Percentiles rank a stretch among this genome's conserved stretches.
These are phyloP conservation scores for Fraxinus sp. DNA, from an alignment of 305 asterid genomes.

Conservation along the genomic window DNA sequence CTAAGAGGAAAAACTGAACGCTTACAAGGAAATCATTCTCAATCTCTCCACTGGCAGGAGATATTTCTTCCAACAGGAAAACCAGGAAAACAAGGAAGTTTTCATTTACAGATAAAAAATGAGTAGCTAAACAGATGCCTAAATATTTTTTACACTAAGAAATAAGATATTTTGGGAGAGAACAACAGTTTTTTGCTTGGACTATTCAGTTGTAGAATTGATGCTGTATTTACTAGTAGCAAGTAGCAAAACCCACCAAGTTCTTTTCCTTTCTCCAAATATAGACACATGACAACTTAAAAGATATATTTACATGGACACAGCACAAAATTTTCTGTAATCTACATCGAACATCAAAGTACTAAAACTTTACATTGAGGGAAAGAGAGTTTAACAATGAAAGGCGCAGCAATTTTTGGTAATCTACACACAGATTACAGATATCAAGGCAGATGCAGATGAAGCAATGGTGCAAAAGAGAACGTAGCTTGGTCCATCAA, in stretches of 20 bases:
- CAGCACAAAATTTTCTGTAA: neutral
- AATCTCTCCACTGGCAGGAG: neutral
- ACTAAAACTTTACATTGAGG: neutral
- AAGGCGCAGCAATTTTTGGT: neutral
- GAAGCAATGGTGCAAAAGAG: neutral
- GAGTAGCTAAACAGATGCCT: neutral
- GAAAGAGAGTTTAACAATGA: neutral
- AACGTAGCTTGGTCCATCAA: neutral
- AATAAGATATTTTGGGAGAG: neutral
- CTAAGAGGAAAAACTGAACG: neutral
- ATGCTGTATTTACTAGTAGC: neutral
- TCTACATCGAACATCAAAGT: neutral
- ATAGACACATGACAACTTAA: neutral
- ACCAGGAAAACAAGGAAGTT: neutral
- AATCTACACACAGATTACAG: neutral
- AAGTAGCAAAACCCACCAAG: neutral
- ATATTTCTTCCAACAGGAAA: neutral
- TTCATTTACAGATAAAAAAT: neutral
- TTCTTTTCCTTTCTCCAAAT: neutral
- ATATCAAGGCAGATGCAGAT: neutral
- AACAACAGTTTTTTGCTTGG: neutral
- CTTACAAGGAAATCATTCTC: neutral
- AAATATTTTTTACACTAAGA: neutral
- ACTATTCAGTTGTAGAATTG: neutral
- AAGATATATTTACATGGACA: neutral